Evolutionary conservation across 2,329 filamentous ascomycete genomes (phyloP), one percentile per base, ranked within the genome.

Genomic region (Phaeosphaeria sp.): DNA sequence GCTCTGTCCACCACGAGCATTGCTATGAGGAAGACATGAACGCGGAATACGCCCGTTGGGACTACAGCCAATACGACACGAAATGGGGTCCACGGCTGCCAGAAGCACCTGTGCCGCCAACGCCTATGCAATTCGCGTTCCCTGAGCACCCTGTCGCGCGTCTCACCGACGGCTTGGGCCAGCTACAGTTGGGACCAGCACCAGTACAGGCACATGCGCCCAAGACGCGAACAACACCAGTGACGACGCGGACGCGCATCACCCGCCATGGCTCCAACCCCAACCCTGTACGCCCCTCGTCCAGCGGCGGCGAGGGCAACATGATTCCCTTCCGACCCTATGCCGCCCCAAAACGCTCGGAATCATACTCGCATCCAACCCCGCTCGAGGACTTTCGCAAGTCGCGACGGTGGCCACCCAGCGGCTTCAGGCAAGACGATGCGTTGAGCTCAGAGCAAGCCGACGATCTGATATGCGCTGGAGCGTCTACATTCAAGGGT

Each of bases 401-500:
- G 46, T 71, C 72, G 39, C 67, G 73, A 63, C 65, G 68, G 50
- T 80, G 78, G 78, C 78, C 78, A 22, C 78, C 78, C n/a, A 69
- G 61, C 42, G 75, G 77, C 33, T 77, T 72, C 68, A 65, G 69
- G 21, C 59, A 59, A 50, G 71, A 77, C 49, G 71, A 75, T 42
- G 63, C 62, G 18, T 59, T 80, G 53, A 63, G 60, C 23, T 63
- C 69, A 23, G 52, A 63, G 21, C 69, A 77, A 46, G 78, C 77
- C 1, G 72, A 78, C 21, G 75, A 78, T 20, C 47, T 78, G 55
- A 77, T 80, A 46, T 72, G 71, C 52, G 63, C 72, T 6, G 78
- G 77, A 23, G 72, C 77, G 1, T 77, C 72, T 17, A 76, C 73
- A 3, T 80, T 79, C 67, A 76, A 72, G 63, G 78, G 78, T 48